These are phyloP conservation scores for Jackrogersella multiformis DNA, from an alignment of 495 filamentous ascomycete species.

Conservation along the genomic window DNA sequence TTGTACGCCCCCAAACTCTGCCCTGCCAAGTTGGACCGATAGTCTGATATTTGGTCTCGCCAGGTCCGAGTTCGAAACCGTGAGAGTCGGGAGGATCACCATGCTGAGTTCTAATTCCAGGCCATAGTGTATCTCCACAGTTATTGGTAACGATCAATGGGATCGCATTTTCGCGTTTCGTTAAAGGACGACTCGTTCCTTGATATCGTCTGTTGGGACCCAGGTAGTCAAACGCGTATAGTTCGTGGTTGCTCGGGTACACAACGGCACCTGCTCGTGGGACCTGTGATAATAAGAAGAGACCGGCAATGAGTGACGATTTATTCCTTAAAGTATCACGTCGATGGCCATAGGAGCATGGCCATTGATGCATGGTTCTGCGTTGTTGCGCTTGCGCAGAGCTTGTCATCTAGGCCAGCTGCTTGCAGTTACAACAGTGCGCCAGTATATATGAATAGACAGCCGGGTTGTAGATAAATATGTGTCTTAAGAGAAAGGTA, in stretches of 20 bases:
- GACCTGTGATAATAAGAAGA: conserved; percentile 12
- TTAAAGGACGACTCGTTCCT: conserved; percentile 39
- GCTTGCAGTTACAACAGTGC: neutral
- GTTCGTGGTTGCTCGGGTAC: conserved; percentile 44
- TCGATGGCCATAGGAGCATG: neutral
- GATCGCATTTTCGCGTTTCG: conserved; percentile 50
- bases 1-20: conserved; percentile 81
- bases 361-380: conserved; percentile 21
- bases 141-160: conserved; percentile 69
- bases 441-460: conserved; percentile 3
- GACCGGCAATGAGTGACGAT: neutral
- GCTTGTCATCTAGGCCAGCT: conserved; percentile 13
- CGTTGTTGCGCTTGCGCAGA: neutral
- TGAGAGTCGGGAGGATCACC: conserved; percentile 68
- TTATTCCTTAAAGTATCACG: neutral
- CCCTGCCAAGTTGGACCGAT: conserved; percentile 79
- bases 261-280: conserved; percentile 32
- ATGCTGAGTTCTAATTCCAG: conserved; percentile 72
- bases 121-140: conserved; percentile 74
- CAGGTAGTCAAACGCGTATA: conserved; percentile 43
- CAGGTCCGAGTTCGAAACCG: conserved; percentile 70
- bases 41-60: conserved; percentile 58
- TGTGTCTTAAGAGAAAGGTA: neutral
- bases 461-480: neutral
- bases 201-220: conserved; percentile 34